Evolutionary conservation across 1,284 basidiomycete species (phyloP).

Genomic region (Termitomyces sp.): DNA sequence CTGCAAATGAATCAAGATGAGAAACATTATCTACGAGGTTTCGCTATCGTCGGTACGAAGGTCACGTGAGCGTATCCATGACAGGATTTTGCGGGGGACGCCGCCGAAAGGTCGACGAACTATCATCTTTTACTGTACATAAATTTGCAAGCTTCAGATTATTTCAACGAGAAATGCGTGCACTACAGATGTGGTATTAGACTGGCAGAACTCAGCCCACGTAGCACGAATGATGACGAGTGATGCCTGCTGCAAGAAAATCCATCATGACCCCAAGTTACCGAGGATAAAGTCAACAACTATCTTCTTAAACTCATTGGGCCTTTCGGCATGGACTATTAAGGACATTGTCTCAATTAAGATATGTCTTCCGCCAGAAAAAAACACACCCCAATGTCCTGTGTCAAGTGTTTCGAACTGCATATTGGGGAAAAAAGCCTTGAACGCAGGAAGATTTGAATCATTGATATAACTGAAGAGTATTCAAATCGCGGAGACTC

Average conservation of each 20-base stretch:
- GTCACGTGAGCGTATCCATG: too few relatives aligned
- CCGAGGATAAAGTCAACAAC: conserved; percentile 21
- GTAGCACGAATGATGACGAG: background rate
- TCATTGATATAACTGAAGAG: conserved; percentile 61
- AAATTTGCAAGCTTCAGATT: too few relatives aligned
- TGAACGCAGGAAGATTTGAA: conserved; percentile 50
- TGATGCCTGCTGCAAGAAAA: background rate
- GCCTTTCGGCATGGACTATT: conserved; percentile 54
- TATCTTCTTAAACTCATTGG: conserved; percentile 24
- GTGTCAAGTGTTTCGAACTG: conserved; percentile 49
- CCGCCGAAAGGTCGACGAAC: too few relatives aligned
- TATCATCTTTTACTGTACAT: too few relatives aligned
- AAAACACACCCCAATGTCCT: conserved; percentile 63
- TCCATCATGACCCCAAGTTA: background rate
- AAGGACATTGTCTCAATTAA: background rate
- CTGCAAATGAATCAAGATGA: too few relatives aligned
- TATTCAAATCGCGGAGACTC: background rate
- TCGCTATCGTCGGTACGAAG: too few relatives aligned
- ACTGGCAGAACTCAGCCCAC: too few relatives aligned
- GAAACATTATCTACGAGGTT: too few relatives aligned
- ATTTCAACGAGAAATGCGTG: too few relatives aligned
- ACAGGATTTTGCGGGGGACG: too few relatives aligned
- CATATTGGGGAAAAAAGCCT: conserved; percentile 67
- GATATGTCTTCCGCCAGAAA: background rate
- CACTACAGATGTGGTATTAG: too few relatives aligned